Base-by-base conservation (phyloP, 345 rosid genomes). In the Aquilaria malaccensis region DNA sequence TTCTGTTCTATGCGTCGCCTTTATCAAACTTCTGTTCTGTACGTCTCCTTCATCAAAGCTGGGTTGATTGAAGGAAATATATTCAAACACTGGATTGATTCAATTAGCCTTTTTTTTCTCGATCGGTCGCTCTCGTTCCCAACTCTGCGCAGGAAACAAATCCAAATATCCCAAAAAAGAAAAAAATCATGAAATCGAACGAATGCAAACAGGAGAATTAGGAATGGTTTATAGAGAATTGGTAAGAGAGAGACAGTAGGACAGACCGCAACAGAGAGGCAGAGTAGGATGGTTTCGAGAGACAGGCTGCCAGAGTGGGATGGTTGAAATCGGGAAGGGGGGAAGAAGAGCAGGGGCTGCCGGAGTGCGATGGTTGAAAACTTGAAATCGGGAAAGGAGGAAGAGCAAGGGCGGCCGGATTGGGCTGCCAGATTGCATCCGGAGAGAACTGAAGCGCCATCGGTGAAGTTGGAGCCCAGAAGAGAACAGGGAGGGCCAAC, bases 11-110 rank as follows among this genome's bases (percentile, higher is more conserved):
- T 22, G 22, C 22, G 22, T 22, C 22, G 22, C 22, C 22, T 22
- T 22, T 22, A 22, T 22, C 22, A 22, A 22, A 0, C 22, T 22
- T 22, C 22, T 82, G 60, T 77, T 74, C 62, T 85, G 97, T 52
- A 78, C 47, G 59, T 83, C 91, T 80, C 71, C 83, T 85, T 79
- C 83, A 53, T 88, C 96, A 62, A 90, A 55, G 87, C 95, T 77
- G 50, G 95, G 56, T 88, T 88, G 99, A 84, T 88, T 88, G 95
- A 80, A 83, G 89, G 99, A 91, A 98, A 95, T 95, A 85, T 61
- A 80, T 83, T 64, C 81, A 63, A 52, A 73, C 45, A 72, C 78
- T 80, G 53, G 66, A 70, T 61, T 68, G 63, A 63, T 68, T 13
- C 63, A 53, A 58, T 32, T 51, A 52, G 47, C 50, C 56, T 37